phyloP scores from a whole-genome alignment of 2,329 filamentous ascomycete species.

The Atkinsonella hypoxylon region DNA sequence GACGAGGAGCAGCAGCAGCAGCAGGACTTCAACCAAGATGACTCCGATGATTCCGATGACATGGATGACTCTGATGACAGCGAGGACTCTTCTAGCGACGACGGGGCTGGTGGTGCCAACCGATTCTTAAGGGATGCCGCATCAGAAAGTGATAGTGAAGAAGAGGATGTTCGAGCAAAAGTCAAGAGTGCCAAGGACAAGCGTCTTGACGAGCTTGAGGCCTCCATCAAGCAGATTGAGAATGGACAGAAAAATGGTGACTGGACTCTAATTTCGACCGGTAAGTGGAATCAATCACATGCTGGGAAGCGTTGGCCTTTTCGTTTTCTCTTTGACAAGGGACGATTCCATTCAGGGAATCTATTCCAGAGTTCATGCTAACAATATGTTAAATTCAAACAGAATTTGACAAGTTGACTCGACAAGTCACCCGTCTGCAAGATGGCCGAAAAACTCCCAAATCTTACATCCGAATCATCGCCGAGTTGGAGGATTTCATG shows the following conservation, averaged over 20 bases:
- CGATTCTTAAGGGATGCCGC: slow-evolving; percentile 70
- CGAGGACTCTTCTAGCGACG: slow-evolving; percentile 48
- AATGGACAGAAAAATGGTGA: slow-evolving; percentile 97
- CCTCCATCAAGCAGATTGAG: slow-evolving; percentile 80
- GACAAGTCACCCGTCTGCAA: slow-evolving; percentile 68
- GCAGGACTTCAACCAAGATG: slow-evolving; percentile 20
- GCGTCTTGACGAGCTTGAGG: slow-evolving; percentile 84
- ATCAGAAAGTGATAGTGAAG: slow-evolving; percentile 73
- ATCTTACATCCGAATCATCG: slow-evolving; percentile 82
- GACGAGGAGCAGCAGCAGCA: slow-evolving; percentile 22
- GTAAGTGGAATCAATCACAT: slow-evolving; percentile 38
- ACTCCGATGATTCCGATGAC: slow-evolving; percentile 28
- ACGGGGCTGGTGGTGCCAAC: slow-evolving; percentile 59
- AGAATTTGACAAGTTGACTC: slow-evolving; percentile 94
- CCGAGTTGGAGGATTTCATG: slow-evolving; percentile 88
- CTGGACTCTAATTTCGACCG: slow-evolving; percentile 84
- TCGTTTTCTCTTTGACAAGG: neutral
- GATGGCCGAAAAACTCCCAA: slow-evolving; percentile 73
- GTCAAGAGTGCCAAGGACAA: slow-evolving; percentile 99
- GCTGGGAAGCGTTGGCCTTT: neutral
- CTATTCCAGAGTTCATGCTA: slow-evolving; percentile 4
- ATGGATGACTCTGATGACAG: slow-evolving; percentile 38
- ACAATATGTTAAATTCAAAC: slow-evolving; percentile 5
- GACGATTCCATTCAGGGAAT: neutral
- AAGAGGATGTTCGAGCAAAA: slow-evolving; percentile 72